These are phyloP conservation scores for Xerophyta viscosa DNA, from an alignment of 106 monocot species.

Conservation along the genomic window DNA sequence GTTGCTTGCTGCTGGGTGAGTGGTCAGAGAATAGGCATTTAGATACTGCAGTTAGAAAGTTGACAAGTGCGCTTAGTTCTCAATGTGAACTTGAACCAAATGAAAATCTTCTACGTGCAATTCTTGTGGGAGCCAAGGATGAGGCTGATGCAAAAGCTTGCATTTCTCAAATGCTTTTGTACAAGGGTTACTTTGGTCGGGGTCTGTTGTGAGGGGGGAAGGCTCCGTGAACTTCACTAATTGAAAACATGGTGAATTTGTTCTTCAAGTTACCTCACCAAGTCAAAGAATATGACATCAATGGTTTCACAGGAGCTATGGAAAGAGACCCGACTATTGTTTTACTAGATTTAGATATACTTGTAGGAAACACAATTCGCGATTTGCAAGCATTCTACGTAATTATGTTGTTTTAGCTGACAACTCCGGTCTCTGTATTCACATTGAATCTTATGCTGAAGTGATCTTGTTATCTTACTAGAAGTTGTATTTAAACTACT, in stretches of 20 bases:
- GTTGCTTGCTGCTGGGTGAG: constrained; percentile 69
- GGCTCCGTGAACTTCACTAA: constrained; percentile 40
- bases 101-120: constrained; percentile 30
- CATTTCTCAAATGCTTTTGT: constrained; percentile 53
- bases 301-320: neutral
- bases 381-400: too few relatives aligned
- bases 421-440: too few relatives aligned
- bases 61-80: constrained; percentile 32
- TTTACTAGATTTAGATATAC: constrained; percentile 24
- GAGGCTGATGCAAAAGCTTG: constrained; percentile 45
- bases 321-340: constrained; percentile 10
- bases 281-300: neutral
- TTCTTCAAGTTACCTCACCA: neutral
- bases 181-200: constrained; percentile 57
- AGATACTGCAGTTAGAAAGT: constrained; percentile 12
- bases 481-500: too few relatives aligned
- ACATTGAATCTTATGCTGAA: too few relatives aligned
- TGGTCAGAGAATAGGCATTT: constrained; percentile 16
- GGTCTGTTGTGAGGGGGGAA: constrained; percentile 58
- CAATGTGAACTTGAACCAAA: constrained; percentile 35
- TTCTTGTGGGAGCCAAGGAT: constrained; percentile 49
- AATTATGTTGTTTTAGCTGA: too few relatives aligned
- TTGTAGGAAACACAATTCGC: too few relatives aligned
- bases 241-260: neutral
- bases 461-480: too few relatives aligned